Evolutionary conservation across 2,329 filamentous ascomycete genomes (phyloP), one percentile per base, ranked within the genome.

Genomic region (Eutypa lata): DNA sequence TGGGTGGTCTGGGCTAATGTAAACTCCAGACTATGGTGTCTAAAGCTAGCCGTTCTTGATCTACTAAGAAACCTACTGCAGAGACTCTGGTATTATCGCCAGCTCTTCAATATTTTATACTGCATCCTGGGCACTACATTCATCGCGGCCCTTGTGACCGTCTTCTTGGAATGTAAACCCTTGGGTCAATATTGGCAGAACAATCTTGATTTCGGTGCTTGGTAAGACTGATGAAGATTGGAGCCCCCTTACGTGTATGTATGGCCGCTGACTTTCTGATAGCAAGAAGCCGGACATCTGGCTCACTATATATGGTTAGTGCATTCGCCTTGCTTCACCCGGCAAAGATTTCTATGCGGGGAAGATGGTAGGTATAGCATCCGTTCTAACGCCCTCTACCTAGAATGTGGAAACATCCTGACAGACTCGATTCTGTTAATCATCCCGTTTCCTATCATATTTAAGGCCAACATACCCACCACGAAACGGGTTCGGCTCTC

Each of bases 221-320:
- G 47, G 47, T 49, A 26, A 38, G 33, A 28, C 22, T 8, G 13
- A 50, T 35, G 19, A 18, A 28, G 7, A 7, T 14, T 1, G 14
- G 1, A 4, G 47, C 6, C 16, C 18, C 8, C 8, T 7, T 3
- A 3, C 2, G n/a, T 8, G 5, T 11, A 14, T 10, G 37, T 26
- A 14, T 10, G 16, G 33, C 6, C 7, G 28, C 31, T 37, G 28
- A n/a, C 42, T 16, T 2, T 24, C 40, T 10, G 21, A 19, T 38
- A 61, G 57, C 33, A 40, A 48, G 1, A 38, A 46, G 14, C 46
- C 45, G 10, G 16, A 37, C n/a, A 16, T 47, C 4, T 60, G 57
- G 57, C 49, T 57, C 26, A 50, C 42, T n/a, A 60, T 53, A 8
- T 60, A 59, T 42, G 55, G 57, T 58, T 33, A 33, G 53, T 40